phyloP scores from a whole-genome alignment of 805 yeast species.

The Lipomyces sp. region DNA sequence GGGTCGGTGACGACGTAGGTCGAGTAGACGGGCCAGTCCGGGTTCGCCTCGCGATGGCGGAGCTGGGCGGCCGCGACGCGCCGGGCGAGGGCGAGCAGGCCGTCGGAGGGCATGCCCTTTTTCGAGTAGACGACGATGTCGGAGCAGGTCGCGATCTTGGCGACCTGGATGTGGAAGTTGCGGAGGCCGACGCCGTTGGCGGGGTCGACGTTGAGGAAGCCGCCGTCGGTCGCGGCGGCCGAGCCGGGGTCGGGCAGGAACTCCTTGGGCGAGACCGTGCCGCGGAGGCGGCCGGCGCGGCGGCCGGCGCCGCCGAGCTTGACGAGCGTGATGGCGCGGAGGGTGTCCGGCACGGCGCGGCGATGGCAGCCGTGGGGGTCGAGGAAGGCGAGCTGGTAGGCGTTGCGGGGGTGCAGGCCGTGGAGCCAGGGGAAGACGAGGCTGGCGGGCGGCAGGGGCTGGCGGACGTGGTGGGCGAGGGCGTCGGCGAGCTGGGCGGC shows the following conservation, averaged over 20 bases:
- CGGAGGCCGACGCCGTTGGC: constrained; percentile 70
- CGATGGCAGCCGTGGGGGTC: constrained; percentile 35
- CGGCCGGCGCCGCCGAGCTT: constrained; percentile 15
- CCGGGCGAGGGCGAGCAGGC: constrained; percentile 20
- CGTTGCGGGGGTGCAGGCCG: constrained; percentile 59
- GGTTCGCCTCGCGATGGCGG: constrained; percentile 12
- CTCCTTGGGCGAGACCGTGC: constrained; percentile 29
- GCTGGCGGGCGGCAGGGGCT: constrained; percentile 59
- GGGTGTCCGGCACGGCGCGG: constrained; percentile 32
- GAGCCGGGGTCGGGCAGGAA: constrained; percentile 19
- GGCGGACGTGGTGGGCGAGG: constrained; percentile 32
- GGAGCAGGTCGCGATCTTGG: constrained; percentile 70
- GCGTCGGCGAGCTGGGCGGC: constrained; percentile 29
- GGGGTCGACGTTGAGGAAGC: constrained; percentile 61
- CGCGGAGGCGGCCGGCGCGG: constrained; percentile 19
- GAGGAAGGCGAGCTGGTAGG: constrained; percentile 50
- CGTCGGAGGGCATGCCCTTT: constrained; percentile 22
- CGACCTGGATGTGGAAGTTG: constrained; percentile 80
- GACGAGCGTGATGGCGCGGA: constrained; percentile 22
- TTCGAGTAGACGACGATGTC: constrained; percentile 73
- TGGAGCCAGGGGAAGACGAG: constrained; percentile 88
- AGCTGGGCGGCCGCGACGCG: constrained; percentile 28
- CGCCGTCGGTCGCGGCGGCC: constrained; percentile 1
- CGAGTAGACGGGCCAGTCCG: constrained; percentile 16
- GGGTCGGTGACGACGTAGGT: constrained; percentile 31